These are phyloP conservation scores for Pythium sukuiense DNA, from an alignment of 352 stramenopile genomes.

Conservation along the genomic window DNA sequence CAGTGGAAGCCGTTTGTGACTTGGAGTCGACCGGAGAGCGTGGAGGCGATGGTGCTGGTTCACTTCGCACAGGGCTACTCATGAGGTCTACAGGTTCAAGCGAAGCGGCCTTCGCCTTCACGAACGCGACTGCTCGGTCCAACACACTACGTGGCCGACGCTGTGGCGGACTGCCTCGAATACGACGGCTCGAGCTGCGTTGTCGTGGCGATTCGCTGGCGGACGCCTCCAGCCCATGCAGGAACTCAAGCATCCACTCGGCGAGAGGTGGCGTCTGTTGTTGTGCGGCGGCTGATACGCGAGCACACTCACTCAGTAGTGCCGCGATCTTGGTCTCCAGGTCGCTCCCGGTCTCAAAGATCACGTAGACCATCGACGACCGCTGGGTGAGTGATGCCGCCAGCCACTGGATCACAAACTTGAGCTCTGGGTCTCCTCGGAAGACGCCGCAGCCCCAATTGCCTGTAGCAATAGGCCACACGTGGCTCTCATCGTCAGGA, in stretches of 20 bases:
- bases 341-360: conserved; percentile 48
- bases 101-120: neutral
- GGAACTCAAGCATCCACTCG: conserved; percentile 14
- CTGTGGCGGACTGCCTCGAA: neutral
- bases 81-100: neutral
- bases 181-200: neutral
- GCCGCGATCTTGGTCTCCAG: conserved; percentile 43
- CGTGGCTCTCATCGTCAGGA: conserved; percentile 15
- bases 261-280: neutral
- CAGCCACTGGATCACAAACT: conserved; percentile 84
- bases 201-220: neutral
- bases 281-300: neutral
- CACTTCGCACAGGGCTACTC: neutral
- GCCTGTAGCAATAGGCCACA: conserved; percentile 69
- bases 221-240: conserved; percentile 8
- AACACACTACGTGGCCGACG: conserved; percentile 3
- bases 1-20: neutral
- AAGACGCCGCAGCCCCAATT: conserved; percentile 88
- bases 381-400: conserved; percentile 54
- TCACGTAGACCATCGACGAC: conserved; percentile 54
- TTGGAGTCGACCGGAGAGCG: neutral
- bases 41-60: neutral
- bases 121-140: conserved; percentile 8
- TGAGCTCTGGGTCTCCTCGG: conserved; percentile 66
- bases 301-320: conserved; percentile 14